Evolutionary conservation across 805 yeast genomes (phyloP), one percentile per base, ranked within the genome.

Genomic region (Blastobotrys muscicola): DNA sequence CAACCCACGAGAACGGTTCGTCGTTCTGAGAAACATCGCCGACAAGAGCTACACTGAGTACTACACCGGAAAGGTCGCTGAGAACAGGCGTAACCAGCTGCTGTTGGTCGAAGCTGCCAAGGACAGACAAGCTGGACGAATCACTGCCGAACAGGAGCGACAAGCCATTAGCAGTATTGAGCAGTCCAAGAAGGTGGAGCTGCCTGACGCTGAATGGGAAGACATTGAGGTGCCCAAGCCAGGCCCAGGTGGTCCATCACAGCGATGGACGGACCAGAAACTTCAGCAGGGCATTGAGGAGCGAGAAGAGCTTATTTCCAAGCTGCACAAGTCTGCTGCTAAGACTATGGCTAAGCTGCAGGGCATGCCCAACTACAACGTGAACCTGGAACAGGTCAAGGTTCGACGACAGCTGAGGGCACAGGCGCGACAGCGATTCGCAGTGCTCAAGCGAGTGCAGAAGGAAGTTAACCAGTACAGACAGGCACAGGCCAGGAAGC

Each of bases 1-100:
- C 41, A 50, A 45, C 38, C 55, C 57, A 6, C 45, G 54, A 41
- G 55, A 51, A 12, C 42, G 47, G 30, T 48, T 41, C 45, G 55
- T 51, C 3, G 38, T 50, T n/a, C 41, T 53, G 29, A 39, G 54
- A 32, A 15, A 45, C 12, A 33, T 52, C 8, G 51, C 55, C 13
- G 34, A 37, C 35, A 13, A 15, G 12, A 32, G 33, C 29, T 36
- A 33, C 29, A 14, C 33, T 2, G 33, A 16, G 33, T 44, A 29
- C n/a, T 36, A 35, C 30, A 12, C 23, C 30, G 13, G 29, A 10
- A 16, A 26, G 26, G 32, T 20, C 23, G 29, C n/a, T 16, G 16
- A 29, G 35, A 33, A 37, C 36, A 15, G 37, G 41, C 36, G 11
- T 7, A 15, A 32, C 11, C 41, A 23, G 33, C 40, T 32, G 33